Percentiles rank a stretch among this genome's conserved stretches.
Conservation (phyloP, 2,329 filamentous ascomycete genomes). For the Penicillium glabrum region DNA sequence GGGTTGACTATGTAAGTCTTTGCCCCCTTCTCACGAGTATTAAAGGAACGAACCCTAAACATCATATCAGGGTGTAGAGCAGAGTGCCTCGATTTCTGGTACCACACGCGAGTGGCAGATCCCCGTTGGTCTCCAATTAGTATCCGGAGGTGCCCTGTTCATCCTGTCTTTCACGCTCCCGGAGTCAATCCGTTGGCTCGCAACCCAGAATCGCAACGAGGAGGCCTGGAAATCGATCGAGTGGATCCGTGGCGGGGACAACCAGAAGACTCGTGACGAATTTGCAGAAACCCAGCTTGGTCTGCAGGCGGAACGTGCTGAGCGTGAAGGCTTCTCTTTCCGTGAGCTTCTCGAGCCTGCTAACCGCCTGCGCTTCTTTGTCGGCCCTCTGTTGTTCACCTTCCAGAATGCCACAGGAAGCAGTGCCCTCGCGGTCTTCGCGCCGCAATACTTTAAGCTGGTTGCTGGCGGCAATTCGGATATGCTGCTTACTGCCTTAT, state of each 20-base stretch:
- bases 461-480: slow-evolving; percentile 42
- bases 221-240: slow-evolving; percentile 21
- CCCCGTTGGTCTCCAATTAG: slow-evolving; percentile 56
- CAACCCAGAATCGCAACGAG: slow-evolving; percentile 32
- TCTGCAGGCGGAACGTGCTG: slow-evolving; percentile 43
- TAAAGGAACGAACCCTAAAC: slow-evolving; percentile 49
- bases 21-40: slow-evolving; percentile 11
- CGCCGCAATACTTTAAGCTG: slow-evolving; percentile 52
- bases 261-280: slow-evolving; percentile 38
- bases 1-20: slow-evolving; percentile 46
- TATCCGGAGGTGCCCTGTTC: slow-evolving; percentile 49
- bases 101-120: slow-evolving; percentile 51
- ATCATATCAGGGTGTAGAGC: slow-evolving; percentile 46
- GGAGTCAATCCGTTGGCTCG: slow-evolving; percentile 62
- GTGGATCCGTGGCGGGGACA: slow-evolving; percentile 49
- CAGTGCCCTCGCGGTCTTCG: slow-evolving; percentile 52
- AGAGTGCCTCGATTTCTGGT: slow-evolving; percentile 40
- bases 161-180: slow-evolving; percentile 55
- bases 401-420: slow-evolving; percentile 52
- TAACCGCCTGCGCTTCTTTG: slow-evolving; percentile 42
- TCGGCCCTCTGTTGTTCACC: slow-evolving; percentile 47
- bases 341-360: slow-evolving; percentile 46
- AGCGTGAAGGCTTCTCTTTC: slow-evolving; percentile 42
- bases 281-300: slow-evolving; percentile 52
- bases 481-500: slow-evolving; percentile 50